Evolutionary conservation across 768 basidiomycete genomes (phyloP).

Genomic region (Mycena floridula): DNA sequence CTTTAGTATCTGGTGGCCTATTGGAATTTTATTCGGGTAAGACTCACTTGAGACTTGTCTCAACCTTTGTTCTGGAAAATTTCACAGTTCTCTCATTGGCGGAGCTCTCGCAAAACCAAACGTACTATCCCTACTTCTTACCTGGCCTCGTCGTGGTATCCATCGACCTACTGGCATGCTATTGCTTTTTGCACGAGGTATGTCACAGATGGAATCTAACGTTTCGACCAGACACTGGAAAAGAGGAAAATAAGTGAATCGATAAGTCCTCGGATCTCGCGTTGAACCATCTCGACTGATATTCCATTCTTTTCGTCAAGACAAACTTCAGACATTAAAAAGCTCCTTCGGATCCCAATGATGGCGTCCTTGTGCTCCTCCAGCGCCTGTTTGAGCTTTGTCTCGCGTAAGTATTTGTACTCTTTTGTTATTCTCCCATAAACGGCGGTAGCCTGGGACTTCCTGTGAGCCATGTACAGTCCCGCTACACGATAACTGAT

Average conservation of each 20-base stretch:
- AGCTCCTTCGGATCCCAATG: conserved; percentile 45
- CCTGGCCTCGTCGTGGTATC: conserved; percentile 46
- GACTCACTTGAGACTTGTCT: neutral
- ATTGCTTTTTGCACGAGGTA: conserved; percentile 52
- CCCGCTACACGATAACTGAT: neutral
- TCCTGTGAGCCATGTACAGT: neutral
- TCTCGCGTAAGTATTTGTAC: conserved; percentile 59
- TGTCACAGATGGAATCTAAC: conserved; percentile 23
- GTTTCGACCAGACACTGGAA: conserved; percentile 15
- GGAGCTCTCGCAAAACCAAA: conserved; percentile 56
- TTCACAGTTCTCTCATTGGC: conserved; percentile 51
- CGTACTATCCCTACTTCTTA: conserved; percentile 52
- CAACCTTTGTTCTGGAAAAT: conserved; percentile 1
- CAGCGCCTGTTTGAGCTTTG: conserved; percentile 47
- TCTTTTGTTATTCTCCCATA: conserved; percentile 62
- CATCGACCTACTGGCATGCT: conserved; percentile 37
- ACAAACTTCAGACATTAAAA: conserved; percentile 12
- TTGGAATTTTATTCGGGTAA: conserved; percentile 55
- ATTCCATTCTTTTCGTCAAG: neutral
- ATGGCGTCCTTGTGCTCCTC: conserved; percentile 48
- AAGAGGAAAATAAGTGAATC: neutral
- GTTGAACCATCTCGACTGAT: too few relatives aligned
- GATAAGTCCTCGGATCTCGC: neutral
- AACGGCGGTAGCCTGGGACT: conserved; percentile 41
- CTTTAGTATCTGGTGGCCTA: conserved; percentile 55